Evolutionary conservation across 768 basidiomycete species (phyloP).

Genomic region (Trametes cingulata): DNA sequence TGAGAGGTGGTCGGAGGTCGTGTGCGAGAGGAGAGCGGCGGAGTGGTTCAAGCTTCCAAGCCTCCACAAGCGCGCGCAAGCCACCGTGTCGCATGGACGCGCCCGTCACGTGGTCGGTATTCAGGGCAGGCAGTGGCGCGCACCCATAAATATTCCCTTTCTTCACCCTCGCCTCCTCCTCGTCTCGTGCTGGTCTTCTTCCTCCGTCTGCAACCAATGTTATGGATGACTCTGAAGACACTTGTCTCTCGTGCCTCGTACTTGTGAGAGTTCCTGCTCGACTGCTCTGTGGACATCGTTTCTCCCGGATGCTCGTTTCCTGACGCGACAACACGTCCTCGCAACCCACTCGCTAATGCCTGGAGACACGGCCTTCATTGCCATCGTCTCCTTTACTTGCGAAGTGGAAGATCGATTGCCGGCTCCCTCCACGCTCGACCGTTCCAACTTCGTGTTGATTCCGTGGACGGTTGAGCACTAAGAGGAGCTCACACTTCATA

Average conservation of each 20-base stretch:
- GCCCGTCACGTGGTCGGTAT: background rate
- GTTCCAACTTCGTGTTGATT: constrained; percentile 34
- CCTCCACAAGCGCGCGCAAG: background rate
- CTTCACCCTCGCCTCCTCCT: background rate
- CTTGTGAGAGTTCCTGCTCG: background rate
- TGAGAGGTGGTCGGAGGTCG: background rate
- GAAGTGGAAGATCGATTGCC: constrained; percentile 60
- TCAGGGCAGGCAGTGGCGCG: constrained; percentile 19
- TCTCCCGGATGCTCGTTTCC: no score
- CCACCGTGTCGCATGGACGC: background rate
- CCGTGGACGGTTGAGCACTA: constrained; percentile 82
- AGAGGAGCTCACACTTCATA: constrained; percentile 50
- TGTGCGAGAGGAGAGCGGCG: background rate
- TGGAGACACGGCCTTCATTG: constrained; percentile 72
- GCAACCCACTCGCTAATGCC: constrained; percentile 67
- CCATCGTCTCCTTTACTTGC: constrained; percentile 82
- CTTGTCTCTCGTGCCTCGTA: no score
- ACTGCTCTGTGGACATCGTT: no score
- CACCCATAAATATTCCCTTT: background rate
- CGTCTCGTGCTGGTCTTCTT: background rate
- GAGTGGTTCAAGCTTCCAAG: background rate
- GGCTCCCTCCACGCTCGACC: constrained; percentile 79
- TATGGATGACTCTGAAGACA: no score
- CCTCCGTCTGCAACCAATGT: background rate
- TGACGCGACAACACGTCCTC: no score